Evolutionary conservation across 768 basidiomycete genomes (phyloP).

Genomic region (Agrocybe pediades): DNA sequence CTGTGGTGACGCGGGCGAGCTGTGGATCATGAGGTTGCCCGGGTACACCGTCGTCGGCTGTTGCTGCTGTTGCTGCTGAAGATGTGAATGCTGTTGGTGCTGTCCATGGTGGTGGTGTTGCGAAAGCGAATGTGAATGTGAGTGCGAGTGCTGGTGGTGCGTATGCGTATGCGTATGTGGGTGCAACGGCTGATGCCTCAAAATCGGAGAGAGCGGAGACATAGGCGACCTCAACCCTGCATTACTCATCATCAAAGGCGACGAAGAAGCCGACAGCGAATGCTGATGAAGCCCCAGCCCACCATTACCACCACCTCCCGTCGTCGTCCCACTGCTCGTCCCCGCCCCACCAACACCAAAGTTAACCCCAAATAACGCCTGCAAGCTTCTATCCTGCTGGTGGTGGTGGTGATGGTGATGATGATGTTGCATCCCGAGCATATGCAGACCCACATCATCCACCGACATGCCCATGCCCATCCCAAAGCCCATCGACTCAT

Average conservation of each 20-base stretch:
- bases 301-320: neutral
- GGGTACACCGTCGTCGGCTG: neutral
- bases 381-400: neutral
- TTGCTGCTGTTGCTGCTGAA: slow-evolving; percentile 1
- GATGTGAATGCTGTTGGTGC: slow-evolving; percentile 3
- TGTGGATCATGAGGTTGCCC: slow-evolving; percentile 1
- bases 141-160: no score
- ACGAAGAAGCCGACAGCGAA: neutral
- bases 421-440: slow-evolving; percentile 9
- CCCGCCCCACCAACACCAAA: no score
- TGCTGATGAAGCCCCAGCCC: neutral
- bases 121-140: no score
- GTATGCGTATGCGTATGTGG: no score
- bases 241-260: slow-evolving; percentile 5
- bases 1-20: neutral
- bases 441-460: slow-evolving; percentile 25
- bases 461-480: slow-evolving; percentile 23
- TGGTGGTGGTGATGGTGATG: neutral
- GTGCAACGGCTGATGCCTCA: neutral
- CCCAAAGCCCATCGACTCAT: slow-evolving; percentile 4
- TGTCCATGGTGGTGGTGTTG: no score
- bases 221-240: slow-evolving; percentile 6
- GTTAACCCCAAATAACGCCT: slow-evolving; percentile 8
- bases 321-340: no score
- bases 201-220: slow-evolving; percentile 6